phyloP scores from a whole-genome alignment of 1,284 basidiomycete species.

The Phaffia rhodozyma region DNA sequence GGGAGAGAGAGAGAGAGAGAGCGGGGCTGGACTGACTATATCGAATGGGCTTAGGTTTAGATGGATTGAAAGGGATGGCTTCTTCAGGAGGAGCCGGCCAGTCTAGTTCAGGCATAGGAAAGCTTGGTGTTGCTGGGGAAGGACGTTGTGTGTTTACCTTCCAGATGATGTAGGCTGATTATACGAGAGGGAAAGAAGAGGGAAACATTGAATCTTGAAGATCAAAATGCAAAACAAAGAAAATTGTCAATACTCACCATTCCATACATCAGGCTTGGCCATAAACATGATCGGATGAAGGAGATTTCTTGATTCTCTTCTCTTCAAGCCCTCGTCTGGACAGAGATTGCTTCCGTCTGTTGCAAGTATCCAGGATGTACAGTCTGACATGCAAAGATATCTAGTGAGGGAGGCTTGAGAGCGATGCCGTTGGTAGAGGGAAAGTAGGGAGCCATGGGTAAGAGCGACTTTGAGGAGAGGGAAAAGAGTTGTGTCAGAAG shows the following conservation, averaged over 20 bases:
- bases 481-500: neutral
- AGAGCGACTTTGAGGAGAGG: conserved; percentile 56
- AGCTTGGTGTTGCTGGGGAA: neutral
- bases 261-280: conserved; percentile 42
- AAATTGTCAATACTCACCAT: conserved; percentile 32
- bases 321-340: conserved; percentile 36
- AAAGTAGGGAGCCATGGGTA: conserved; percentile 88
- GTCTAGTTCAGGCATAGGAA: conserved; percentile 47
- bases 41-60: conserved; percentile 57
- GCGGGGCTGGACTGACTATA: conserved; percentile 44
- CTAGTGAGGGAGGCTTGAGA: conserved; percentile 92
- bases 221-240: neutral
- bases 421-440: conserved; percentile 83
- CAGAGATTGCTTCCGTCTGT: conserved; percentile 75
- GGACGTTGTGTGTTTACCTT: conserved; percentile 44
- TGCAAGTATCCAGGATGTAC: conserved; percentile 75
- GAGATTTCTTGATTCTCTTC: conserved; percentile 21
- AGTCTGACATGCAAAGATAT: conserved; percentile 85
- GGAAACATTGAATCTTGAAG: neutral
- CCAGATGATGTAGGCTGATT: conserved; percentile 72
- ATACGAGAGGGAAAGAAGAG: neutral
- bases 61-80: conserved; percentile 65
- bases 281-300: conserved; percentile 30
- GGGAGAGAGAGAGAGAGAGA: neutral
- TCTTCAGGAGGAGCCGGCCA: conserved; percentile 68